Base-by-base conservation (phyloP, 371 early-diverging fungal genomes). In the Mucor ambiguus region DNA sequence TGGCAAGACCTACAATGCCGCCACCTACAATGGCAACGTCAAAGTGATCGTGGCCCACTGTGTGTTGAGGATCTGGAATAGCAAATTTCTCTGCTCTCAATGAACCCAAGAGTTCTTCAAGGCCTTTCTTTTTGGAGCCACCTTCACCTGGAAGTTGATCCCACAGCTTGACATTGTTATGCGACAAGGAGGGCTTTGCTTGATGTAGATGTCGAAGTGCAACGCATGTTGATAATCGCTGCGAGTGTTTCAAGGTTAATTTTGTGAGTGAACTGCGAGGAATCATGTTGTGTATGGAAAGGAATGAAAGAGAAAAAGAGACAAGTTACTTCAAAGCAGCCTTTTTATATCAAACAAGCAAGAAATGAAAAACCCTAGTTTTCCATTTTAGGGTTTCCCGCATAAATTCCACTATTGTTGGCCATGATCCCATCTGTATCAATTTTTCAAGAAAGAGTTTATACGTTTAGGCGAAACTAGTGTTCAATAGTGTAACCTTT, bases 1-100 rank as follows among this genome's bases (percentile, higher is more conserved):
- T 81, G 24, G 78, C 81, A 30, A 81, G 59, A 29, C 81, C 81
- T 58, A 79, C 69, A 58, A 79, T 79, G 41, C 80, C 80, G n/a
- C 75, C 80, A 30, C 80, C 80, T 14, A 79, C 77, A 69, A 57
- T 58, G 6, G 69, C 79, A 1, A 73, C 71, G 55, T 79, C 79
- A 60, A 72, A 79, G 28, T 69, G 69, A 54, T 79, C 73, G 35
- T 74, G 46, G 3, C 66, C 71, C 14, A 72, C 67, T 0, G 63
- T 60, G n/a, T 63, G 29, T 12, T 38, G 30, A 14, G 66, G 71
- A 28, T 59, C 48, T 16, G 72, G 49, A n/a, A 62, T 43, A 14
- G 55, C 56, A 49, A 76, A 79, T 0, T 69, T 61, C 20, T 66
- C 54, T 4, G 76, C 79, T 61, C 79, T 65, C 11, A 74, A 38